A percentile compares a stretch with the other conserved stretches of the same genome.
These are phyloP conservation scores for Coffea eugenioides DNA, from an alignment of 257 asterid genomes.

Conservation along the genomic window DNA sequence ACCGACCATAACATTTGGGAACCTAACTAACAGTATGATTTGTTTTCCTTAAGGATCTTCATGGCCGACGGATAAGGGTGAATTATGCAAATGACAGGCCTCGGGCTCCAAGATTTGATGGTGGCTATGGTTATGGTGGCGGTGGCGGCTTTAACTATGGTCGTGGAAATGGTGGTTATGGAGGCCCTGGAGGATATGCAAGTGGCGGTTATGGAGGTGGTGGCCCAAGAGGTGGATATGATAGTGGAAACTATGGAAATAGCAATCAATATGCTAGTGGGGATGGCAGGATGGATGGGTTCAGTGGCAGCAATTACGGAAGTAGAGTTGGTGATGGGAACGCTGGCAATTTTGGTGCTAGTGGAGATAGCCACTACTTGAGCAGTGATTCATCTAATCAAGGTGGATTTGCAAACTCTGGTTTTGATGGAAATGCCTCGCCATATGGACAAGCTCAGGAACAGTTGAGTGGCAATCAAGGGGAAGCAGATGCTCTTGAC, in stretches of 20 bases:
- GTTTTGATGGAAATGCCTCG: constrained; percentile 11
- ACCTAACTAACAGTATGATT: not conserved
- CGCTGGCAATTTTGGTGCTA: constrained; percentile 12
- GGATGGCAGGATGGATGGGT: not conserved
- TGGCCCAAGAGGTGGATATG: constrained; percentile 16
- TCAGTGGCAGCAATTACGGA: constrained; percentile 16
- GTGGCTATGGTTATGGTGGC: constrained; percentile 17
- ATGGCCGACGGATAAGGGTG: constrained; percentile 41
- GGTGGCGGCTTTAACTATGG: constrained; percentile 13
- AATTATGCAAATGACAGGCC: constrained; percentile 37
- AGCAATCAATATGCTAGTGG: constrained; percentile 2
- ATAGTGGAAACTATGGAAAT: constrained; percentile 13
- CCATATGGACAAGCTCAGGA: constrained; percentile 13
- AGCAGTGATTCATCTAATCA: constrained; percentile 8
- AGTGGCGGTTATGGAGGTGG: constrained; percentile 28
- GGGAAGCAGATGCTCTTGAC: not conserved
- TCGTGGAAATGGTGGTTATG: constrained; percentile 30
- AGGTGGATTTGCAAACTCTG: constrained; percentile 15
- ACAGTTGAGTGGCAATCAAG: constrained; percentile 14
- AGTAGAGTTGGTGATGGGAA: constrained; percentile 18
- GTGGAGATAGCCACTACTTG: constrained; percentile 7
- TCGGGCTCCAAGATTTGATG: constrained; percentile 31
- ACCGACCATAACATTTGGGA: not conserved
- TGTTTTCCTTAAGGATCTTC: constrained; percentile 35
- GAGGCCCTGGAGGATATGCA: constrained; percentile 23